A percentile compares a stretch with the other conserved stretches of the same genome.
Conservation (phyloP, 2,329 filamentous ascomycete genomes). For the Sporothrix pallida region DNA sequence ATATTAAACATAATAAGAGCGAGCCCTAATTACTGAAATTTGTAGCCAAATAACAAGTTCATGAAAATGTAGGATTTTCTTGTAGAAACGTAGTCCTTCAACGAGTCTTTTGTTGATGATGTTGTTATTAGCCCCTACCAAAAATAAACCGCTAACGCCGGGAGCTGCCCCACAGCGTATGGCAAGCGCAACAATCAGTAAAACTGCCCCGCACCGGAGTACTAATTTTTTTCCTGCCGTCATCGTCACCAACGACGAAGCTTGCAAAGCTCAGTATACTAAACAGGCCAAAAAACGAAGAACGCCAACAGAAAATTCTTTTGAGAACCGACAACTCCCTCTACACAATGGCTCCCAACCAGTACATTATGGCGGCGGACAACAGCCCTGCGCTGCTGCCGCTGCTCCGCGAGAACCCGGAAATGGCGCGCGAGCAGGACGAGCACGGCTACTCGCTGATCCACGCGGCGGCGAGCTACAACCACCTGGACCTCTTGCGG, state of each 20-base stretch:
- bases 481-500: slow-evolving; percentile 79
- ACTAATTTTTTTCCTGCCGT: slow-evolving; percentile 6
- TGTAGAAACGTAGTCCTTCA: not conserved
- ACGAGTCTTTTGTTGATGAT: not conserved
- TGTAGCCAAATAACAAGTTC: too few species aligned
- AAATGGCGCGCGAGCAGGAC: slow-evolving; percentile 81
- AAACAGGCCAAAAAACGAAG: not conserved
- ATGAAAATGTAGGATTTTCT: not conserved
- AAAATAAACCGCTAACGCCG: not conserved
- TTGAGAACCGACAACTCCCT: not conserved
- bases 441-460: slow-evolving; percentile 92
- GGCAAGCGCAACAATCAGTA: not conserved
- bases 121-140: not conserved
- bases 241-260: not conserved
- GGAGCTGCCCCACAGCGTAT: slow-evolving; percentile 16
- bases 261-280: too few species aligned
- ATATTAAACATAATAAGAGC: too few species aligned
- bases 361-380: slow-evolving; percentile 80
- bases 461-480: slow-evolving; percentile 92
- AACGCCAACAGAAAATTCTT: not conserved
- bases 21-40: too few species aligned
- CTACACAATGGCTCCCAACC: slow-evolving; percentile 60
- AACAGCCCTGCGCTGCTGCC: slow-evolving; percentile 74
- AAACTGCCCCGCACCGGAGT: slow-evolving; percentile 23
- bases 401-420: slow-evolving; percentile 74